A percentile compares a stretch with the other conserved stretches of the same genome.
These are phyloP conservation scores for Alternaria triticimaculans DNA, from an alignment of 2,329 filamentous ascomycete genomes.

Conservation along the genomic window DNA sequence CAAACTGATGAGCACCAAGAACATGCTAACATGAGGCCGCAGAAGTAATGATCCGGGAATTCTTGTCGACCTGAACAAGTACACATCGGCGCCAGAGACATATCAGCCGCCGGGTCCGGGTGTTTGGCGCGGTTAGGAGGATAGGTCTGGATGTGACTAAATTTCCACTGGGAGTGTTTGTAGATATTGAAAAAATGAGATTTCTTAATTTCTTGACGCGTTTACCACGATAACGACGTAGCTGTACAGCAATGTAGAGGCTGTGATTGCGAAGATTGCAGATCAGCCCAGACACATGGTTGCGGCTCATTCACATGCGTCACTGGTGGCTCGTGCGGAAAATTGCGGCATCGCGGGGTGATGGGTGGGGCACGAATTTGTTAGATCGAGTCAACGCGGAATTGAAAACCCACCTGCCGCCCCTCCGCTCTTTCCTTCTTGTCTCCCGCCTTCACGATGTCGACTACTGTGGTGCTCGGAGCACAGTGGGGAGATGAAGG, in stretches of 20 bases:
- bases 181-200: background rate
- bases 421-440: constrained; percentile 15
- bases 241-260: background rate
- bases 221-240: background rate
- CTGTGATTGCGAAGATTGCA: background rate
- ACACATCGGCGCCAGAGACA: background rate
- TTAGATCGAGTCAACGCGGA: background rate
- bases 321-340: constrained; percentile 19
- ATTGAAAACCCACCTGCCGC: constrained; percentile 29
- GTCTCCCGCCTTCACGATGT: constrained; percentile 39
- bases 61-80: background rate
- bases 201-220: background rate
- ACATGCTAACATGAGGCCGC: background rate
- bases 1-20: background rate
- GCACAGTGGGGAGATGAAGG: constrained; percentile 67
- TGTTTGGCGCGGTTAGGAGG: background rate
- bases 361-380: constrained; percentile 20
- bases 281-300: background rate
- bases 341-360: constrained; percentile 19
- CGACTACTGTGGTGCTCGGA: constrained; percentile 65
- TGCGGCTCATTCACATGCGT: constrained; percentile 9
- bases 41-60: background rate
- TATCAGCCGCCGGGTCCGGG: background rate
- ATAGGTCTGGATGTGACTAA: background rate
- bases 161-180: background rate